phyloP scores from a whole-genome alignment of 2,329 filamentous ascomycete species.

The Graphium sp. region DNA sequence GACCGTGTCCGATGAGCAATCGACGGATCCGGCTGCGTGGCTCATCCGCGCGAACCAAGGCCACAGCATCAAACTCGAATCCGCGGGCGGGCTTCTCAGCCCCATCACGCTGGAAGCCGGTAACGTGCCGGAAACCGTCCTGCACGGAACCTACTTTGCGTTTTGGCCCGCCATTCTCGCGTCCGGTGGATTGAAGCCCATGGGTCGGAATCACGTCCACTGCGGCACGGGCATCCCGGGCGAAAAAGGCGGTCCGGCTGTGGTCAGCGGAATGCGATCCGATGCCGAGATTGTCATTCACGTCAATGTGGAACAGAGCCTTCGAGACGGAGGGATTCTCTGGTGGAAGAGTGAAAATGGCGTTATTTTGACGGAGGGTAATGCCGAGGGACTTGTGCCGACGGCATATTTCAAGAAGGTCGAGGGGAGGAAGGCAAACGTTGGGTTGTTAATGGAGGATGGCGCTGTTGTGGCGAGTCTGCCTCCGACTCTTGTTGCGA shows the following conservation, averaged over 20 bases:
- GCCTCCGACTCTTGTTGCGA: slow-evolving; percentile 37
- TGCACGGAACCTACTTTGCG: slow-evolving; percentile 80
- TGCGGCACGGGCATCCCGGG: slow-evolving; percentile 60
- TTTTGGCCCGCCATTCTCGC: slow-evolving; percentile 61
- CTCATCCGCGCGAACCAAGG: slow-evolving; percentile 93
- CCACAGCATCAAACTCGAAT: slow-evolving; percentile 64
- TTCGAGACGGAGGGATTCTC: slow-evolving; percentile 40
- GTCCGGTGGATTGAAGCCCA: slow-evolving; percentile 62
- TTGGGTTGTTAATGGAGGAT: slow-evolving; percentile 53
- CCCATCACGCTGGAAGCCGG: slow-evolving; percentile 42
- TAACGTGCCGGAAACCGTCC: slow-evolving; percentile 47
- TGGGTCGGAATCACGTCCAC: slow-evolving; percentile 81
- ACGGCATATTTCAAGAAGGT: slow-evolving; percentile 57
- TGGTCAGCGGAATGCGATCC: slow-evolving; percentile 66
- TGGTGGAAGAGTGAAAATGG: slow-evolving; percentile 74
- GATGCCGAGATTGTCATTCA: slow-evolving; percentile 67
- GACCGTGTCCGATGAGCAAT: slow-evolving; percentile 10
- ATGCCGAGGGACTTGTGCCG: slow-evolving; percentile 43
- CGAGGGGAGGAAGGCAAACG: slow-evolving; percentile 38
- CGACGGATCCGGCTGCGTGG: slow-evolving; percentile 44
- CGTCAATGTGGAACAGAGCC: slow-evolving; percentile 51
- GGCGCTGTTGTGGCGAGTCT: slow-evolving; percentile 52
- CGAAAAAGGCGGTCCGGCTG: slow-evolving; percentile 15
- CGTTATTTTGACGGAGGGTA: slow-evolving; percentile 50
- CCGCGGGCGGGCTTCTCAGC: slow-evolving; percentile 52